phyloP scores from a whole-genome alignment of 1,284 basidiomycete genomes.

The Leccinum glutinopallens region DNA sequence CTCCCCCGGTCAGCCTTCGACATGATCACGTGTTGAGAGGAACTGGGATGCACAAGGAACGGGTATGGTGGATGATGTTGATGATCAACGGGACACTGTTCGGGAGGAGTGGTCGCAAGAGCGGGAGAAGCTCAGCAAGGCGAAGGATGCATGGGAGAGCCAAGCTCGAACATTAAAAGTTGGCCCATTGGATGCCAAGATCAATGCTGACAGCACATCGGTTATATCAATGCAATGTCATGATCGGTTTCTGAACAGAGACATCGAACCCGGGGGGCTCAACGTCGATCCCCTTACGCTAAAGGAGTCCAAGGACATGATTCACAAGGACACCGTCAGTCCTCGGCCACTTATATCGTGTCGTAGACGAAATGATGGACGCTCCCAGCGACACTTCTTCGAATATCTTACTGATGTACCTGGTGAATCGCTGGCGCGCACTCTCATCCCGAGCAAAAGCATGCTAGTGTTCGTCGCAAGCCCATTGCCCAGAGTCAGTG shows the following conservation, averaged over 20 bases:
- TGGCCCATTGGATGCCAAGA: not conserved
- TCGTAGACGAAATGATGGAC: not conserved
- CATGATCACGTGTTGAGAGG: constrained; percentile 47
- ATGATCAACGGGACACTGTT: not conserved
- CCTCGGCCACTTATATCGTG: not conserved
- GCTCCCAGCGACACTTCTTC: not conserved
- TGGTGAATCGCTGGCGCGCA: not conserved
- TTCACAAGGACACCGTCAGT: not conserved
- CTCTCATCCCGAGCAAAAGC: not conserved
- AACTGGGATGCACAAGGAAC: not conserved
- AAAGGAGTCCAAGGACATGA: not conserved
- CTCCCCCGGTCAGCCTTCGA: constrained; percentile 59
- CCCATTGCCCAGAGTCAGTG: not conserved
- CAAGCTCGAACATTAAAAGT: not conserved
- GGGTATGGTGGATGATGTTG: not conserved
- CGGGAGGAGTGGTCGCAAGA: not conserved
- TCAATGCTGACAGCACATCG: not conserved
- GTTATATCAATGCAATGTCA: not conserved
- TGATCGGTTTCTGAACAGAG: not conserved
- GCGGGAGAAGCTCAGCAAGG: not conserved
- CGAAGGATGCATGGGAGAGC: not conserved
- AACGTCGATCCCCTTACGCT: not conserved
- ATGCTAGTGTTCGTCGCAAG: not conserved
- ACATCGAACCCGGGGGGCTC: not conserved
- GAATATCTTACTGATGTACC: not conserved